A percentile compares a stretch with the other conserved stretches of the same genome.
phyloP scores from a whole-genome alignment of 2,329 filamentous ascomycete genomes.

The Paraphoma sp. region DNA sequence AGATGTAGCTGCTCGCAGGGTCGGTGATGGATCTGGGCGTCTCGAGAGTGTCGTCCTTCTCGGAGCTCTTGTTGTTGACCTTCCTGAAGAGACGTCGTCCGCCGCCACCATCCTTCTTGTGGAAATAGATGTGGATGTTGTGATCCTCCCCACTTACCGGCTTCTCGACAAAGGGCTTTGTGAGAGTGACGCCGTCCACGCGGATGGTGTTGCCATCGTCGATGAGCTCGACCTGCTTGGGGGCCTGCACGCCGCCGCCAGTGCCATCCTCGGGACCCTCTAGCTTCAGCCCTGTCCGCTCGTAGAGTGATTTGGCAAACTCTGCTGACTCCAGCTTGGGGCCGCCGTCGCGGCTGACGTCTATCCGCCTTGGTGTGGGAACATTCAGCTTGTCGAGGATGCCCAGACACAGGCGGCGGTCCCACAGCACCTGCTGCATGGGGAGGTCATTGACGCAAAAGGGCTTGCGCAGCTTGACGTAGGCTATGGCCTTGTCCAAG shows the following conservation, averaged over 20 bases:
- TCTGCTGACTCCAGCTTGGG: slow-evolving; percentile 80
- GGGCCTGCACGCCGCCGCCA: slow-evolving; percentile 62
- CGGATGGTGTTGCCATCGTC: slow-evolving; percentile 87
- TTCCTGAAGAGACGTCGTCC: slow-evolving; percentile 94
- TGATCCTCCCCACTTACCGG: slow-evolving; percentile 98
- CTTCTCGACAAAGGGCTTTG: slow-evolving; percentile 97
- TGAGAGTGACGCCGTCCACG: slow-evolving; percentile 82
- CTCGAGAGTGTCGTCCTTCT: slow-evolving; percentile 80
- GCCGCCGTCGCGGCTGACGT: slow-evolving; percentile 92
- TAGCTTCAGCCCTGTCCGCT: slow-evolving; percentile 78
- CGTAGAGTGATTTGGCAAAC: slow-evolving; percentile 78
- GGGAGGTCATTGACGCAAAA: slow-evolving; percentile 97
- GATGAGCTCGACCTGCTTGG: slow-evolving; percentile 79
- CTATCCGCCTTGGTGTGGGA: slow-evolving; percentile 84
- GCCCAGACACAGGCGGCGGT: slow-evolving; percentile 85
- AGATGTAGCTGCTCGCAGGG: slow-evolving; percentile 84
- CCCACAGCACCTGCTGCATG: slow-evolving; percentile 98
- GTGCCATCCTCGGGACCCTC: slow-evolving; percentile 73
- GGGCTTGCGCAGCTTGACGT: slow-evolving; percentile 89
- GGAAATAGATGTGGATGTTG: slow-evolving; percentile 98
- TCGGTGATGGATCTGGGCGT: slow-evolving; percentile 84
- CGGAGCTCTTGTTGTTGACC: slow-evolving; percentile 98
- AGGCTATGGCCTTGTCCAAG: slow-evolving; percentile 94
- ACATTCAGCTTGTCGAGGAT: slow-evolving; percentile 90
- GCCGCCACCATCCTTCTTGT: slow-evolving; percentile 83